phyloP scores from a whole-genome alignment of 1,139 yeast genomes.

The Pichia sp. region DNA sequence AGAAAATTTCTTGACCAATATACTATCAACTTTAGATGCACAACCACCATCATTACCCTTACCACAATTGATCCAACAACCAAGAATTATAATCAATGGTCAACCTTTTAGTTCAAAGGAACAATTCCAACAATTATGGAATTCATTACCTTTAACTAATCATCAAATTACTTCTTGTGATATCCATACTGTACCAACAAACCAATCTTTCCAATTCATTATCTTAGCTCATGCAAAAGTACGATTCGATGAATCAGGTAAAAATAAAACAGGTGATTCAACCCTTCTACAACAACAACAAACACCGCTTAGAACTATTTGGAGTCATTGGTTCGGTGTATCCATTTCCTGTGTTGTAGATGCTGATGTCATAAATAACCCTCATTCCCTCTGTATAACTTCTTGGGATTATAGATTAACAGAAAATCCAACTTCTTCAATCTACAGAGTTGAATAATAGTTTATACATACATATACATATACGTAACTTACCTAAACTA shows the following conservation, averaged over 20 bases:
- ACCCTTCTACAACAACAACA: slow-evolving; percentile 35
- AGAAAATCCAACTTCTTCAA: slow-evolving; percentile 51
- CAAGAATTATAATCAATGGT: slow-evolving; percentile 57
- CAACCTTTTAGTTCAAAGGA: slow-evolving; percentile 54
- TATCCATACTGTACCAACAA: slow-evolving; percentile 63
- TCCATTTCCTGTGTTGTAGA: slow-evolving; percentile 53
- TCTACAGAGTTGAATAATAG: slow-evolving; percentile 30
- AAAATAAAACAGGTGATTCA: slow-evolving; percentile 53
- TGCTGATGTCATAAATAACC: slow-evolving; percentile 39
- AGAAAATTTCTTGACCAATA: slow-evolving; percentile 22
- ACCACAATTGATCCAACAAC: slow-evolving; percentile 39
- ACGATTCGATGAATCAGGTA: slow-evolving; percentile 68
- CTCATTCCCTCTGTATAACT: slow-evolving; percentile 39
- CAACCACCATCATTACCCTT: slow-evolving; percentile 21
- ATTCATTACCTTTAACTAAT: slow-evolving; percentile 50
- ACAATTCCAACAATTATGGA: slow-evolving; percentile 62
- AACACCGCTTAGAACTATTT: slow-evolving; percentile 17
- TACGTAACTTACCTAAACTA: too few relatives aligned
- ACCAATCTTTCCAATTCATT: slow-evolving; percentile 37
- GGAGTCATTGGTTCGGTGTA: slow-evolving; percentile 60
- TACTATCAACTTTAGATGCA: slow-evolving; percentile 24
- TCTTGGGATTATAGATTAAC: slow-evolving; percentile 62
- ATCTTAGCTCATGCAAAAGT: slow-evolving; percentile 58
- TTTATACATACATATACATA: neutral
- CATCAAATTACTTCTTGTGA: slow-evolving; percentile 60